These are phyloP conservation scores for Chlorella sorokiniana DNA, from an alignment of 139 green algal genomes.

Conservation along the genomic window DNA sequence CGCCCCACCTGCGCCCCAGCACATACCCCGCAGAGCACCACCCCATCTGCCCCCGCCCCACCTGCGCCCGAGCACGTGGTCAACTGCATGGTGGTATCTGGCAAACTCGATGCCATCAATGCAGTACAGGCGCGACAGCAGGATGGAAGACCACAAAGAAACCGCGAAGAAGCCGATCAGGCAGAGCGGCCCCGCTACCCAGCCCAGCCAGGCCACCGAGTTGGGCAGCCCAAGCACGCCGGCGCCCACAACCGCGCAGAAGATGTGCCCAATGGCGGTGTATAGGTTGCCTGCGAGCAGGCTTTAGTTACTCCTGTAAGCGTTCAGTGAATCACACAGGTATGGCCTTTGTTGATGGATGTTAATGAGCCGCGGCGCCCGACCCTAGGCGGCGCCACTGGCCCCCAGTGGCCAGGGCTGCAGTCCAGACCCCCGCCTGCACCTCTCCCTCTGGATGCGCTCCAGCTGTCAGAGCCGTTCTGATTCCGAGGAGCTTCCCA, in stretches of 20 bases:
- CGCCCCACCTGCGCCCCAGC: too few species aligned
- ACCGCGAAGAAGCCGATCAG: constrained; percentile 43
- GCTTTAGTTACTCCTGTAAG: too few species aligned
- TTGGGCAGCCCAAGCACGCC: constrained; percentile 38
- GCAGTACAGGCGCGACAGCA: constrained; percentile 52
- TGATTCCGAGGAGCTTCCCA: too few species aligned
- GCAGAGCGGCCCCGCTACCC: constrained; percentile 35
- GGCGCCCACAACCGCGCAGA: constrained; percentile 16
- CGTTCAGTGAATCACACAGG: too few species aligned
- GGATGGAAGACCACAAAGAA: constrained; percentile 36
- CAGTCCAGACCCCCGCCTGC: too few species aligned
- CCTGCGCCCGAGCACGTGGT: neutral
- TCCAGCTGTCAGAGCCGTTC: too few species aligned
- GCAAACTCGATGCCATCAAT: constrained; percentile 14
- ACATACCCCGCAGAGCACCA: too few species aligned
- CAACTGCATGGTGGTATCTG: constrained; percentile 7
- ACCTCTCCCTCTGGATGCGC: too few species aligned
- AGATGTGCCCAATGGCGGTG: neutral
- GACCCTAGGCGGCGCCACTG: too few species aligned
- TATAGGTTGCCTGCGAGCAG: constrained; percentile 4
- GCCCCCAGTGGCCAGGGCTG: too few species aligned
- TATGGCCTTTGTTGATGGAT: too few species aligned
- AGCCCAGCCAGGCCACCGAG: constrained; percentile 36
- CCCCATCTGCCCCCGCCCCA: neutral
- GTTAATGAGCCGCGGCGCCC: too few species aligned